Evolutionary conservation across 2,329 filamentous ascomycete species (phyloP).

Genomic region (Colletotrichum kahawae): DNA sequence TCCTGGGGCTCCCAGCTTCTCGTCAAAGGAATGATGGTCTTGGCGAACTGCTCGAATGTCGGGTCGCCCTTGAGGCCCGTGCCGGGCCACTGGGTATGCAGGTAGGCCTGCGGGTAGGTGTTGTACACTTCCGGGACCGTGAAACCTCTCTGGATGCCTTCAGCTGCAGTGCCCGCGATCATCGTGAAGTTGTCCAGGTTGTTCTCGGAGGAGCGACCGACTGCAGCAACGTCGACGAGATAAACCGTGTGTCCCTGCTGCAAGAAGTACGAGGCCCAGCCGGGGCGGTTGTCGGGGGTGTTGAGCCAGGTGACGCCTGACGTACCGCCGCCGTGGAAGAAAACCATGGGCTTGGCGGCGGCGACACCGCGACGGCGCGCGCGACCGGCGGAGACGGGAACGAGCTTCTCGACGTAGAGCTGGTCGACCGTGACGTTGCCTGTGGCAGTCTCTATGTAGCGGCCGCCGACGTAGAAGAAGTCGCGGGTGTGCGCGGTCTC

Average conservation of each 20-base stretch:
- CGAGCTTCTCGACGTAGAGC: conserved; percentile 58
- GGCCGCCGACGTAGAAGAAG: conserved; percentile 42
- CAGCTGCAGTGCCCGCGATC: conserved; percentile 18
- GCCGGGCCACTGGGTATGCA: conserved; percentile 46
- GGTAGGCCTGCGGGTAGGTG: conserved; percentile 28
- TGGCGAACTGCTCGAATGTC: conserved; percentile 32
- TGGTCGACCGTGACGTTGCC: conserved; percentile 43
- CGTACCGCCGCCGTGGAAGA: conserved; percentile 18
- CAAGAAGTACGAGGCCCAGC: conserved; percentile 52
- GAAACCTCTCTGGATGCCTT: conserved; percentile 32
- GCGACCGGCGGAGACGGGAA: conserved; percentile 27
- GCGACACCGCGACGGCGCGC: background rate
- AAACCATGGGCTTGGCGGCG: conserved; percentile 1
- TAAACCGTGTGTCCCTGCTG: conserved; percentile 46
- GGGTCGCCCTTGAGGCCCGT: conserved; percentile 29
- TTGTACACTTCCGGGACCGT: conserved; percentile 32
- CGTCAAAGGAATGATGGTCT: conserved; percentile 31
- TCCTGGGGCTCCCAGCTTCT: conserved; percentile 31
- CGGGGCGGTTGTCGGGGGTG: conserved; percentile 50
- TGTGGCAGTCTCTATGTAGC: conserved; percentile 31
- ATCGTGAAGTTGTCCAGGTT: conserved; percentile 24
- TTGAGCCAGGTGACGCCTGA: conserved; percentile 37
- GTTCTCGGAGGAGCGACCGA: conserved; percentile 39
- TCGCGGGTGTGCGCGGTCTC: conserved; percentile 27
- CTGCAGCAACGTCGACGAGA: conserved; percentile 45